Evolutionary conservation across 2,329 filamentous ascomycete genomes (phyloP).

Genomic region (Teratosphaeria viscida): DNA sequence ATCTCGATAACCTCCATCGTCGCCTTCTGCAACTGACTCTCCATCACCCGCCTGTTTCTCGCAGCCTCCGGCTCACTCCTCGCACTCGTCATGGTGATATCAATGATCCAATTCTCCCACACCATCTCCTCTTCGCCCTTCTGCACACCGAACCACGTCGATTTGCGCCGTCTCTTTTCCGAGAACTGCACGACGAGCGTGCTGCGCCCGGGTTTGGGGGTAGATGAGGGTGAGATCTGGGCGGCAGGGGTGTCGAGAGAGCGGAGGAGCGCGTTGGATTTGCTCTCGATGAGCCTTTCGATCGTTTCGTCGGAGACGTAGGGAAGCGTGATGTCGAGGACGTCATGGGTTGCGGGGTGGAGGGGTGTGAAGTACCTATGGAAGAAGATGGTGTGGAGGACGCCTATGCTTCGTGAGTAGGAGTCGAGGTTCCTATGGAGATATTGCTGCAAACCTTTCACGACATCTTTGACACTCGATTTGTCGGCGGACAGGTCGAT

Average conservation of each 20-base stretch:
- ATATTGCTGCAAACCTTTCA: conserved; percentile 52
- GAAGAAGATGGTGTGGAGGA: conserved; percentile 97
- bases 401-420: conserved; percentile 44
- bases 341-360: conserved; percentile 70
- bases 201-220: conserved; percentile 42
- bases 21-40: conserved; percentile 75
- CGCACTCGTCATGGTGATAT: conserved; percentile 85
- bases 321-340: conserved; percentile 82
- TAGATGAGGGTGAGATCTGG: conserved; percentile 3
- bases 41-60: conserved; percentile 85
- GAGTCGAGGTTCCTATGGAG: background rate
- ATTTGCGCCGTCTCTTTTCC: conserved; percentile 77
- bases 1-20: conserved; percentile 82
- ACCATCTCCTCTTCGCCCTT: conserved; percentile 79
- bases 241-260: conserved; percentile 48
- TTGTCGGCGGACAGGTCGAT: conserved; percentile 91
- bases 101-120: conserved; percentile 93
- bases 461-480: conserved; percentile 77
- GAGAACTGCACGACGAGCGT: conserved; percentile 86
- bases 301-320: conserved; percentile 84
- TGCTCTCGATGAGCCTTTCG: conserved; percentile 86
- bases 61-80: conserved; percentile 76
- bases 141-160: conserved; percentile 61
- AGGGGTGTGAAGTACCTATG: conserved; percentile 92
- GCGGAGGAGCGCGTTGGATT: conserved; percentile 66